Evolutionary conservation across 1,139 yeast genomes (phyloP), one percentile per base, ranked within the genome.

Genomic region (Kodamaea ohmeri): DNA sequence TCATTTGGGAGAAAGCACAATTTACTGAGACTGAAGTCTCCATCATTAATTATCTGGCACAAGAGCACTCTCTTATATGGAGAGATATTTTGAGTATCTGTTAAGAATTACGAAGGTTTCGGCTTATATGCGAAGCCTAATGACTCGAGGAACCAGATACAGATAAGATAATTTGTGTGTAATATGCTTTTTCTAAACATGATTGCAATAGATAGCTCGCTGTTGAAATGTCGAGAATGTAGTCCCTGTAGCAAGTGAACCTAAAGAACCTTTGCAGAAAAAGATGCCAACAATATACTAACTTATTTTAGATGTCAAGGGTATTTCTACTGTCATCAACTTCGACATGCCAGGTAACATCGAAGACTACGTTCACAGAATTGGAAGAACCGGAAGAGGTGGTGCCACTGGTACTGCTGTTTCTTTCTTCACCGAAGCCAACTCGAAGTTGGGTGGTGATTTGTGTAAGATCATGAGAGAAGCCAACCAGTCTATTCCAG

Each of bases 331-430:
- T 56, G 98, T 92, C 45, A 77, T 92, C 61, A 92, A 92, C 80
- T 89, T 77, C 60, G 98, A 92, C 65, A 90, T 90, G 89, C 97
- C 98, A 58, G 89, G 89, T 67, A 92, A 90, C 71, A 86, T 89
- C 61, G 98, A 92, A 72, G 97, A 92, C 71, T 92, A 92, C 65
- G 97, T 92, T 45, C 95, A 85, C 65, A 78, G 95, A 66, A 85
- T 85, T 57, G 97, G 97, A 63, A 88, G 98, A 82, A 90, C 97
- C 48, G 98, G 98, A 64, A 88, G 98, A 80, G 98, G 97, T 50
- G 97, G 97, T 65, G 81, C 88, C 48, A 74, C 76, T 46, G 98
- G 98, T 75, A 89, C 95, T 47, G 97, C 98, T 44, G 80, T 90
- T 50, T 89, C 98, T 8, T 80, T 92, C 66, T 92, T 92, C 77